These are phyloP conservation scores for Thamnidium elegans DNA, from an alignment of 192 early-diverging fungal genomes.

Conservation along the genomic window DNA sequence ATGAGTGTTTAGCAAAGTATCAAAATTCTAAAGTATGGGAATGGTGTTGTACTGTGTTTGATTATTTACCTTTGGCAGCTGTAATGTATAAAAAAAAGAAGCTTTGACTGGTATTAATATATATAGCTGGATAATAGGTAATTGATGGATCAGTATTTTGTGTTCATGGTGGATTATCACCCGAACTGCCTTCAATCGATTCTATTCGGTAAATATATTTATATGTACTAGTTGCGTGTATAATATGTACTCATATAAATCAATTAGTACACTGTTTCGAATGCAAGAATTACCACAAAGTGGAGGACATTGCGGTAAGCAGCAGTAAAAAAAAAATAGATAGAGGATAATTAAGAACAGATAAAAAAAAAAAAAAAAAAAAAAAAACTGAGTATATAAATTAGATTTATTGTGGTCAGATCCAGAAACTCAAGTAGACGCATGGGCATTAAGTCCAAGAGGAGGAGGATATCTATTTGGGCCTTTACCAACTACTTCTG, in stretches of 20 bases:
- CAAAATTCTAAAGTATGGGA: slow-evolving; percentile 93
- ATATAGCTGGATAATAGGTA: slow-evolving; percentile 62
- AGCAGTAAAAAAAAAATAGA: not conserved
- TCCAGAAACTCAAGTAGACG: slow-evolving; percentile 37
- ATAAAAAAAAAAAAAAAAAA: no score
- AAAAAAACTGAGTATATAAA: not conserved
- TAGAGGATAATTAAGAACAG: no score
- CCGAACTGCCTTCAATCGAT: slow-evolving; percentile 85
- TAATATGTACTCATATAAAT: not conserved
- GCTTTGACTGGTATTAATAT: not conserved
- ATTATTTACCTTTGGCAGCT: slow-evolving; percentile 88
- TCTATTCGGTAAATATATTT: slow-evolving; percentile 58
- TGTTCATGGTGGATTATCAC: slow-evolving; percentile 90
- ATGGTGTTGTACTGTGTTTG: slow-evolving; percentile 91
- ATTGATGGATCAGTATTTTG: slow-evolving; percentile 86
- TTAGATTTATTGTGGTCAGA: slow-evolving; percentile 41
- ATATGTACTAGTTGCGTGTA: not conserved
- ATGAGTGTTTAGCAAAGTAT: slow-evolving; percentile 90
- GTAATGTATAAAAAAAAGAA: slow-evolving; percentile 39
- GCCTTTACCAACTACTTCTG: slow-evolving; percentile 30
- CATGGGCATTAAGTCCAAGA: slow-evolving; percentile 38
- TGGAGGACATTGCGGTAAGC: slow-evolving; percentile 72
- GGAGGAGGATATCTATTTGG: slow-evolving; percentile 39
- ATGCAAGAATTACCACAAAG: slow-evolving; percentile 91
- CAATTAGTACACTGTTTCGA: slow-evolving; percentile 67